Evolutionary conservation across 495 filamentous ascomycete genomes (phyloP), one percentile per base, ranked within the genome.

Genomic region (Beverwykella pulmonaria): DNA sequence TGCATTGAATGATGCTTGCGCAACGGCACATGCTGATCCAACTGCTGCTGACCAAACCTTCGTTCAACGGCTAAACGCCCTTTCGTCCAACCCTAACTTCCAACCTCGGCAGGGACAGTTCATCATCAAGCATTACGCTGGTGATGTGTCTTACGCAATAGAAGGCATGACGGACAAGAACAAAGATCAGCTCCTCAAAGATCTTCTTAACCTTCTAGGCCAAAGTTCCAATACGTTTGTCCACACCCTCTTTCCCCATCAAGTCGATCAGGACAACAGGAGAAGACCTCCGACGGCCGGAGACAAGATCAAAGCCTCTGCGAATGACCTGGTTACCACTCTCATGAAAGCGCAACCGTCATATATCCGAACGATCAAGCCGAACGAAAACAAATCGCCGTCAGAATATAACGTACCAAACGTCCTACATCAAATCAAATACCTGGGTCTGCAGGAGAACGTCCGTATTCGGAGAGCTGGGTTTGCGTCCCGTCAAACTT

Each of bases 121-220:
- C 78, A 92, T 99, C 66, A 88, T 99, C 78, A 99, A 97, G 80
- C 95, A 99, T 76, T 99, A 99, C 72, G 95, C 95, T 58, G 95
- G 95, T 78, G 95, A 99, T 79, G 95, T 99, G 65, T 90, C 86
- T 72, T 99, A 99, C 77, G 89, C 90, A 17, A 86, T 99, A 26
- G 90, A 94, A 41, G 95, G 95, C 57, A 99, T 99, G 85, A 99
- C 95, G 2, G 95, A 99, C 74, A 99, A 98, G 82, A 99, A 98
- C 83, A 99, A 98, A 82, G 95, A 99, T 72, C 92, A 94, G 74
- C 82, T 99, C 53, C 80, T 98, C 53, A 99, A 98, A 80, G 95
- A 97, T 69, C 78, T 99, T 30, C 83, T 97, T 55, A 93, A 92
- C 73, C 82, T 99, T 44, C 89, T 95, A 70, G 89, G 88, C 56